phyloP scores from a whole-genome alignment of 2,329 filamentous ascomycete species.

The Westerdykella ornata region DNA sequence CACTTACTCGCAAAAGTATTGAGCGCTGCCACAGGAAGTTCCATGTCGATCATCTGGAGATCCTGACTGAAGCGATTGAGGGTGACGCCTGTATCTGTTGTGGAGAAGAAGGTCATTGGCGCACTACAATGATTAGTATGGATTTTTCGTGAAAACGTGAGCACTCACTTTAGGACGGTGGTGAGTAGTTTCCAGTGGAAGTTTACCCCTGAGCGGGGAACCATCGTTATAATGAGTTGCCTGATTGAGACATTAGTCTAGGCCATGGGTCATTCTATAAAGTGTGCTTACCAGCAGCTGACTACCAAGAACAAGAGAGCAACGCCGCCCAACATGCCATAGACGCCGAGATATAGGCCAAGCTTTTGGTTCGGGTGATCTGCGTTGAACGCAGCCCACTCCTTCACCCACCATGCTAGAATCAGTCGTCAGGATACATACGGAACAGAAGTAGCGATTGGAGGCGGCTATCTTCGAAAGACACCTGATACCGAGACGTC shows the following conservation, averaged over 20 bases:
- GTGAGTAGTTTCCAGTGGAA: constrained; percentile 46
- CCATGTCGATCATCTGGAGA: constrained; percentile 42
- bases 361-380: constrained; percentile 33
- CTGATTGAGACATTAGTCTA: constrained; percentile 10
- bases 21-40: constrained; percentile 34
- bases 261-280: not conserved
- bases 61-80: constrained; percentile 47
- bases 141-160: not conserved
- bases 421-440: not conserved
- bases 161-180: constrained; percentile 43
- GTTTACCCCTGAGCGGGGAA: constrained; percentile 46
- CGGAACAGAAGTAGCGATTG: not conserved
- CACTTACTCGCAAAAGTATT: constrained; percentile 29
- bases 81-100: constrained; percentile 41
- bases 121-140: constrained; percentile 21
- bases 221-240: constrained; percentile 49
- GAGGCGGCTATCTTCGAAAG: not conserved
- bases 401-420: constrained; percentile 44
- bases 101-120: constrained; percentile 40
- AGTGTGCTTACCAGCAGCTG: constrained; percentile 22
- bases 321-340: constrained; percentile 23
- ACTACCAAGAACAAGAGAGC: constrained; percentile 25
- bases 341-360: constrained; percentile 30
- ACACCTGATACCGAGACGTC: not conserved
- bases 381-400: constrained; percentile 43